phyloP scores from a whole-genome alignment of 306 rosid species.

The Medicago ruthenica region DNA sequence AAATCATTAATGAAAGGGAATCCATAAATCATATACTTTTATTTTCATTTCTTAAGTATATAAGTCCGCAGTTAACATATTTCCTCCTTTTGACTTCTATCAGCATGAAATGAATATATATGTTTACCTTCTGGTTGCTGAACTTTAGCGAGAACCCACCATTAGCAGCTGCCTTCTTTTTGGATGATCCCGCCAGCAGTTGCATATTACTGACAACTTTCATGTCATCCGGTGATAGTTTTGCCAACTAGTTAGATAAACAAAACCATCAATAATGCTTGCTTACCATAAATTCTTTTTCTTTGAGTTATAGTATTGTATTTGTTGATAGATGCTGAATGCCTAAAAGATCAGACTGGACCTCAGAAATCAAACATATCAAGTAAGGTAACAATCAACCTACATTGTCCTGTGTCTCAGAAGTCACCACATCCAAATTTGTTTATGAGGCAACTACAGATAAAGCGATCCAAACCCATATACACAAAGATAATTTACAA shows the following conservation, averaged over 20 bases:
- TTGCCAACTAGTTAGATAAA: slow-evolving; percentile 72
- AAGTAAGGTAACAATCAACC: neutral
- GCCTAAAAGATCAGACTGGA: slow-evolving; percentile 26
- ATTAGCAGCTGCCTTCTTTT: slow-evolving; percentile 49
- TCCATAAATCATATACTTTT: slow-evolving; percentile 16
- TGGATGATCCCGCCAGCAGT: slow-evolving; percentile 64
- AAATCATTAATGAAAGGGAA: slow-evolving; percentile 27
- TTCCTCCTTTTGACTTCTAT: slow-evolving; percentile 17
- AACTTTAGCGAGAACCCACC: slow-evolving; percentile 83
- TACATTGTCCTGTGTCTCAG: slow-evolving; percentile 11
- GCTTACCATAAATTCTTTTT: neutral
- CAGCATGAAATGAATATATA: slow-evolving; percentile 28
- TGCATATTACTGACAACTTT: slow-evolving; percentile 81
- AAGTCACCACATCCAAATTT: slow-evolving; percentile 31
- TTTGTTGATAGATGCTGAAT: slow-evolving; percentile 1
- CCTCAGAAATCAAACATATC: slow-evolving; percentile 4
- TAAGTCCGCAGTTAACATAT: neutral
- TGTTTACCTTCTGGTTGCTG: slow-evolving; percentile 71
- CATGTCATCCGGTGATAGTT: slow-evolving; percentile 81
- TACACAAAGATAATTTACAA: slow-evolving; percentile 4
- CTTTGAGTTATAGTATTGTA: neutral
- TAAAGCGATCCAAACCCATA: neutral
- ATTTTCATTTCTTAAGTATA: neutral
- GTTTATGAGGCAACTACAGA: slow-evolving; percentile 15
- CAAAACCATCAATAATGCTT: slow-evolving; percentile 31